Conservation (phyloP, 1,284 basidiomycete species). For the Trichosporon sp. region DNA sequence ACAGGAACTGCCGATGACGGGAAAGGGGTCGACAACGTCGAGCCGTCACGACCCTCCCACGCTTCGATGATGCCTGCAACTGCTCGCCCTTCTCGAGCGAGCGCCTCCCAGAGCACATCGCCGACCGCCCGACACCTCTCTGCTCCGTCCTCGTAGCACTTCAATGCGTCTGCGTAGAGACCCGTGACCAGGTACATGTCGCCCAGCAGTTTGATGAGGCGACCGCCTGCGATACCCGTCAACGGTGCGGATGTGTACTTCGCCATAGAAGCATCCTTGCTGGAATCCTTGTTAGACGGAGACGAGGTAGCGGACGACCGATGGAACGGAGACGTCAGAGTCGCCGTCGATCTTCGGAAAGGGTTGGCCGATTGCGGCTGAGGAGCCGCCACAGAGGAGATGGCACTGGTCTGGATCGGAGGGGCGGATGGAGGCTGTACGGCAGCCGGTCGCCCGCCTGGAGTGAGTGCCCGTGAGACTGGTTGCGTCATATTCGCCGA, state of each 20-base stretch:
- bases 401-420: constrained; percentile 40
- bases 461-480: constrained; percentile 32
- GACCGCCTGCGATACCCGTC: constrained; percentile 38
- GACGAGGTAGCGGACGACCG: constrained; percentile 24
- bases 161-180: constrained; percentile 66
- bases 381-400: constrained; percentile 23
- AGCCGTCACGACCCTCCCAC: constrained; percentile 68
- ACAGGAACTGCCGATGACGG: constrained; percentile 37
- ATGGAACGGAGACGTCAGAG: constrained; percentile 31
- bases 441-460: constrained; percentile 39
- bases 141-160: constrained; percentile 80
- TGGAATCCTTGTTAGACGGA: constrained; percentile 2
- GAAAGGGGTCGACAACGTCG: constrained; percentile 44
- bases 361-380: constrained; percentile 27
- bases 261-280: constrained; percentile 1
- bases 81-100: constrained; percentile 73
- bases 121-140: constrained; percentile 63
- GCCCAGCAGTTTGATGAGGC: constrained; percentile 79
- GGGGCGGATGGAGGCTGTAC: constrained; percentile 35
- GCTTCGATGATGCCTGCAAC: constrained; percentile 70
- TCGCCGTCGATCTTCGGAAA: constrained; percentile 33
- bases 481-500: constrained; percentile 25
- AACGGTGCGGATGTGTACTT: constrained; percentile 37
- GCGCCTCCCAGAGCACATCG: constrained; percentile 80
- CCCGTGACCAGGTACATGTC: constrained; percentile 82